These are phyloP conservation scores for Skeletonema grethae DNA, from an alignment of 108 stramenopile species.

Conservation along the genomic window DNA sequence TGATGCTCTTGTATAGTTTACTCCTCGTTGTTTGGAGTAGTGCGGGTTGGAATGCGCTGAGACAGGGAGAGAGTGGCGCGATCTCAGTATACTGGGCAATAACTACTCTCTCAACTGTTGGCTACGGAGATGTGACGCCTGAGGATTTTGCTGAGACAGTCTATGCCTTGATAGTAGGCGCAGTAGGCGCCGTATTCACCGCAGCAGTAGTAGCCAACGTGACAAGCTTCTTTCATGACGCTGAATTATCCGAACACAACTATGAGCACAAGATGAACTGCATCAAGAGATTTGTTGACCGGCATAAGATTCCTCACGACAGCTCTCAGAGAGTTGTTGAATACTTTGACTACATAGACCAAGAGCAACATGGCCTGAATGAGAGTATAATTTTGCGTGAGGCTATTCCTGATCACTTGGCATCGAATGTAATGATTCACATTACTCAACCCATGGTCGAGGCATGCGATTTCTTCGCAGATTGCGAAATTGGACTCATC, in stretches of 20 bases:
- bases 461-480: slow-evolving; percentile 40
- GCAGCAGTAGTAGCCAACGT: slow-evolving; percentile 64
- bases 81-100: slow-evolving; percentile 58
- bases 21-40: slow-evolving; percentile 51
- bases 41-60: slow-evolving; percentile 49
- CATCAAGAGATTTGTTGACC: slow-evolving; percentile 47
- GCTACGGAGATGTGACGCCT: slow-evolving; percentile 65
- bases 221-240: slow-evolving; percentile 54
- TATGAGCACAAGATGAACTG: slow-evolving; percentile 52
- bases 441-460: slow-evolving; percentile 49
- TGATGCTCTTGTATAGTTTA: slow-evolving; percentile 43
- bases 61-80: slow-evolving; percentile 22
- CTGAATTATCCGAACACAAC: slow-evolving; percentile 59
- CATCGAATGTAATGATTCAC: slow-evolving; percentile 38
- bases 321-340: slow-evolving; percentile 26
- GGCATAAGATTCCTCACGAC: slow-evolving; percentile 39
- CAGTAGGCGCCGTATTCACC: slow-evolving; percentile 46
- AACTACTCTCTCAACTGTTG: slow-evolving; percentile 63
- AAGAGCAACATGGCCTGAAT: slow-evolving; percentile 50
- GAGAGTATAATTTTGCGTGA: slow-evolving; percentile 35
- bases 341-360: slow-evolving; percentile 56
- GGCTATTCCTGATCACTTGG: slow-evolving; percentile 29
- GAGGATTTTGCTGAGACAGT: slow-evolving; percentile 40
- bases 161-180: slow-evolving; percentile 49
- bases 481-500: slow-evolving; percentile 43